Evolutionary conservation across 2,329 filamentous ascomycete genomes (phyloP).

Genomic region (Cercospora sp.): DNA sequence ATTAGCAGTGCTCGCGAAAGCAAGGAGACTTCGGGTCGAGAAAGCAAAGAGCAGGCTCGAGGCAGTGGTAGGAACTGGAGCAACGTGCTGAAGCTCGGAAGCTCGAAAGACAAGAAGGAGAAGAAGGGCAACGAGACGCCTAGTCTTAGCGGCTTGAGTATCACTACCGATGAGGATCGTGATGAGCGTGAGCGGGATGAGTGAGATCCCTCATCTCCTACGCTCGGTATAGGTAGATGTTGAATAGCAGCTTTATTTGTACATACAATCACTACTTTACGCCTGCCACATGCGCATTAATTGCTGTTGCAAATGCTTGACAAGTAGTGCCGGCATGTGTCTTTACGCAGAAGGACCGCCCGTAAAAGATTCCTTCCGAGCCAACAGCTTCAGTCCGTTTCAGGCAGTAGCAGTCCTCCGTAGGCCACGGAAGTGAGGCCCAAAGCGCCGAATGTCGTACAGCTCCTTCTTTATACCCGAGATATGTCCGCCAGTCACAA

Average conservation of each 20-base stretch:
- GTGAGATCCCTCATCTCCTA: not conserved
- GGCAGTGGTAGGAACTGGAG: conserved; percentile 48
- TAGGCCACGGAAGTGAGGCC: not conserved
- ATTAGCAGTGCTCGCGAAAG: conserved; percentile 39
- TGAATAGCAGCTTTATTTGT: not conserved
- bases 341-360: not conserved
- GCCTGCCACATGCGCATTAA: not conserved
- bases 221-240: not conserved
- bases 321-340: not conserved
- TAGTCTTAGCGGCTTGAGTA: conserved; percentile 48
- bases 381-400: not conserved
- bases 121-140: conserved; percentile 45
- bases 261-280: not conserved
- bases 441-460: not conserved
- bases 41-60: conserved; percentile 41
- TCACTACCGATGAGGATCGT: conserved; percentile 34
- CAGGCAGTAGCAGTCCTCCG: not conserved
- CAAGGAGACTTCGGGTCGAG: conserved; percentile 30
- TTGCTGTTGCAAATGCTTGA: not conserved
- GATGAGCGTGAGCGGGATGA: conserved; percentile 19
- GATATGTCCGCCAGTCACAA: not conserved
- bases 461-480: not conserved
- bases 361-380: not conserved
- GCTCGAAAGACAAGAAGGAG: conserved; percentile 28
- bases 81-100: conserved; percentile 47